These are phyloP conservation scores for Leccinum olivaceopallidum DNA, from an alignment of 768 basidiomycete genomes.

Conservation along the genomic window DNA sequence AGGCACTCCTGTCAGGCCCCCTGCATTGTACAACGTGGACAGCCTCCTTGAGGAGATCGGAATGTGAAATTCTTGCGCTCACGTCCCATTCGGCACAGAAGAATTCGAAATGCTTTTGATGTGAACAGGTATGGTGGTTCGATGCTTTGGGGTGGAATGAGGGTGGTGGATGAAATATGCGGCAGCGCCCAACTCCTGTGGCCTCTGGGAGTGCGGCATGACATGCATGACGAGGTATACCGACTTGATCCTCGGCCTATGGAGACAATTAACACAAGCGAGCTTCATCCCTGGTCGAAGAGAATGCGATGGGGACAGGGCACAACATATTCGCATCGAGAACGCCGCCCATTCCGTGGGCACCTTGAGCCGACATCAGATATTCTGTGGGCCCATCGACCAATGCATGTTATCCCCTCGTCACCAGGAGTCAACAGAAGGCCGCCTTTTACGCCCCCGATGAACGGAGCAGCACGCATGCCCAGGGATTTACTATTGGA, in stretches of 20 bases:
- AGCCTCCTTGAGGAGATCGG: constrained; percentile 18
- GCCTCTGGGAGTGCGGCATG: constrained; percentile 1
- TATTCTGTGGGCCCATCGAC: constrained; percentile 9
- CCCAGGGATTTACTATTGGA: constrained; percentile 24
- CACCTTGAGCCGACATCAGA: constrained; percentile 5
- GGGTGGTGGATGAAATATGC: constrained; percentile 12
- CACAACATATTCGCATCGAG: constrained; percentile 1
- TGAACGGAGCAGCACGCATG: constrained; percentile 6
- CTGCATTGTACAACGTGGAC: constrained; percentile 14
- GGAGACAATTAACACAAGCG: background rate
- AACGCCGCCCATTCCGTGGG: constrained; percentile 1
- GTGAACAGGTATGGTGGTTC: constrained; percentile 18
- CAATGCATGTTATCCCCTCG: constrained; percentile 21
- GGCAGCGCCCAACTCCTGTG: constrained; percentile 2
- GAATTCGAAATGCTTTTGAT: constrained; percentile 17
- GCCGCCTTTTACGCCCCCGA: constrained; percentile 17
- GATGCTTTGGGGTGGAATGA: constrained; percentile 12
- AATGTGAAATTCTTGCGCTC: constrained; percentile 15
- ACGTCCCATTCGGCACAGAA: background rate
- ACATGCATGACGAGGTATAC: constrained; percentile 5
- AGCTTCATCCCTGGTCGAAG: background rate
- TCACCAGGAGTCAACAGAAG: constrained; percentile 23
- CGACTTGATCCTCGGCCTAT: background rate
- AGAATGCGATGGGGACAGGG: background rate
- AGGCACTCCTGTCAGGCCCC: constrained; percentile 7